Evolutionary conservation across 1,139 yeast genomes (phyloP), one percentile per base, ranked within the genome.

Genomic region (Lodderomyces orthopsilosis): DNA sequence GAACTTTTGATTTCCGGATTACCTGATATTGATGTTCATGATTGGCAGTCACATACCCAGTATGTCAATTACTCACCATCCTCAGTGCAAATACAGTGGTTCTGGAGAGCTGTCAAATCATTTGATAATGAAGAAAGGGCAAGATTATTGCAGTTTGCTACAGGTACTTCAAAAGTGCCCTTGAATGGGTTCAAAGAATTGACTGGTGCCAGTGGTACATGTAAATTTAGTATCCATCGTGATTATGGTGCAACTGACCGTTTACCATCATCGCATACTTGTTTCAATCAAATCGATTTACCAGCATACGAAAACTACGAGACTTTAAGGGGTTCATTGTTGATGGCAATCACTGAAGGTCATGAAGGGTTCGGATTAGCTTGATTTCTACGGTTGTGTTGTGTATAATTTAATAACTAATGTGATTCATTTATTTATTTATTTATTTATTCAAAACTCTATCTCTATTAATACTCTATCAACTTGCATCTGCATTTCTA

Each of bases 91-190:
- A 84, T 94, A 47, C 91, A 86, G 59, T 93, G 98, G 90, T 94
- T 93, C 67, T 94, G 99, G 99, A 76, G 98, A 59, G 97, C 98
- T 1, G 97, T 94, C 13, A 81, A 90, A 56, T 88, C 97, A 1
- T 93, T 93, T 65, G 97, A 90, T 58, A 81, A 81, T 35, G 98
- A 93, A 62, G 98, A 93, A 59, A 76, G 96, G 43, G 99, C 98
- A 15, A 90, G 91, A 58, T 68, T 94, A 51, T 69, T 94, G 47
- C 99, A 94, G 59, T 94, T 93, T 72, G 94, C 95, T 1, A 94
- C 99, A 0, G 99, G 99, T 49, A 93, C 99, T 0, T 85, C 95
- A 46, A 91, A 93, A 64, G 98, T 94, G 7, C 98, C 99, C 21
- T 72, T 91, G 52, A 87, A 87, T 59, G 99, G 98, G 2, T 94